Conservation (phyloP, 345 rosid species). For the Balakata baccata region DNA sequence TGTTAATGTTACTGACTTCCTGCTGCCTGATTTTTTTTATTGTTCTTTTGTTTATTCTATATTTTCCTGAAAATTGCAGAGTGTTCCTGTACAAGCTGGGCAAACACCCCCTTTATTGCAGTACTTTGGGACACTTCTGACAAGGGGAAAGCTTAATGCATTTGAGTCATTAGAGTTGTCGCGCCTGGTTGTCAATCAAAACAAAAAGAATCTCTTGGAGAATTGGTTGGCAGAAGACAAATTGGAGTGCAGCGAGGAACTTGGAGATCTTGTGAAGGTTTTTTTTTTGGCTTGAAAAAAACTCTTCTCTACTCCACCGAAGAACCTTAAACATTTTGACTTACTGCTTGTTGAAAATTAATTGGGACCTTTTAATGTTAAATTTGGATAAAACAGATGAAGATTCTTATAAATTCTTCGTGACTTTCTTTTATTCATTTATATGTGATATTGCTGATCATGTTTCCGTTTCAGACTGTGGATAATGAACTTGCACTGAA, state of each 20-base stretch:
- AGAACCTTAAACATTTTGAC: neutral
- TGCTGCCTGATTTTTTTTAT: neutral
- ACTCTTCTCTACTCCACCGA: neutral
- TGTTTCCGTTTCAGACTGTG: conserved; percentile 62
- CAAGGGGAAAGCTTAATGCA: conserved; percentile 93
- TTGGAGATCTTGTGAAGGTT: conserved; percentile 99
- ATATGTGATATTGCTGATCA: neutral
- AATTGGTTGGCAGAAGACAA: conserved; percentile 99
- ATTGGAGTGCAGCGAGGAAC: conserved; percentile 97
- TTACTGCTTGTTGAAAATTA: neutral
- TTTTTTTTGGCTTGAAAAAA: too few species aligned
- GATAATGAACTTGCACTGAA: conserved; percentile 97
- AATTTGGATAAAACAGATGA: neutral
- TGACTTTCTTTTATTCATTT: neutral
- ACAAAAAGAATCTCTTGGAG: conserved; percentile 93
- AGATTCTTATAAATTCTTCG: neutral
- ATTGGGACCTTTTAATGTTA: neutral
- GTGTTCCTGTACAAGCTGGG: conserved; percentile 99
- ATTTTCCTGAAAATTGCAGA: conserved; percentile 42
- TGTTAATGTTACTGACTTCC: neutral
- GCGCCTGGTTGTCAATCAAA: conserved; percentile 97
- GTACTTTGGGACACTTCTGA: conserved; percentile 94
- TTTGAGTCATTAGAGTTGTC: conserved; percentile 97
- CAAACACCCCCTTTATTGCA: conserved; percentile 97
- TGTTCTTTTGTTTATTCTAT: neutral